phyloP scores from a whole-genome alignment of 306 rosid species.

The Hippophae gyantsensis region DNA sequence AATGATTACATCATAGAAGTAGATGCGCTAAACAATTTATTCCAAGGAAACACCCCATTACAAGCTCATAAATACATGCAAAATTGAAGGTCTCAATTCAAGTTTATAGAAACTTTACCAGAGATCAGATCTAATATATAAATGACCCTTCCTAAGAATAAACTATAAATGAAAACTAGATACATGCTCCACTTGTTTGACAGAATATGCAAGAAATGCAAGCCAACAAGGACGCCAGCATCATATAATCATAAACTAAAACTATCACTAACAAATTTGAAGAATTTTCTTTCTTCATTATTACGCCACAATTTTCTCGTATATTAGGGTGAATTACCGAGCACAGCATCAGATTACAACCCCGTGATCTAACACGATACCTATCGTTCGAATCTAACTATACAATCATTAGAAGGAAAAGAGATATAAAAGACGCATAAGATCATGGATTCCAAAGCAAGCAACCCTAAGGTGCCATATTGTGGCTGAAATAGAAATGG shows the following conservation, averaged over 20 bases:
- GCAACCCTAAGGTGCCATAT: slow-evolving; percentile 3
- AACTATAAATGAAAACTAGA: background rate
- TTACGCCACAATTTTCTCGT: background rate
- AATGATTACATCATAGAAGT: background rate
- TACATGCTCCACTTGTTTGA: background rate
- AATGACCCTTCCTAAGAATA: background rate
- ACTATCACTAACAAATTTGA: background rate
- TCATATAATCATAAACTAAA: background rate
- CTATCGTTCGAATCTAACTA: slow-evolving; percentile 18
- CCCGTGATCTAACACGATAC: slow-evolving; percentile 15
- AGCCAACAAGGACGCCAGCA: background rate
- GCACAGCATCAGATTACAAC: slow-evolving; percentile 11
- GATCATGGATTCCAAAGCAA: slow-evolving; percentile 1
- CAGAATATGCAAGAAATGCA: background rate
- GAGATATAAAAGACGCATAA: background rate
- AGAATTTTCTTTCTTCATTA: background rate
- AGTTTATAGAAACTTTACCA: background rate
- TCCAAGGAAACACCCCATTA: background rate
- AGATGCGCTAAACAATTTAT: background rate
- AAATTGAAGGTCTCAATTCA: background rate
- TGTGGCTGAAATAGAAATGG: background rate
- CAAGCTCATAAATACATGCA: background rate
- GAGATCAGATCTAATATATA: no score
- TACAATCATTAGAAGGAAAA: background rate
- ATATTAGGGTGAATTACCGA: background rate